These are phyloP conservation scores for Dalbergia cultrata DNA, from an alignment of 306 rosid species.

Conservation along the genomic window DNA sequence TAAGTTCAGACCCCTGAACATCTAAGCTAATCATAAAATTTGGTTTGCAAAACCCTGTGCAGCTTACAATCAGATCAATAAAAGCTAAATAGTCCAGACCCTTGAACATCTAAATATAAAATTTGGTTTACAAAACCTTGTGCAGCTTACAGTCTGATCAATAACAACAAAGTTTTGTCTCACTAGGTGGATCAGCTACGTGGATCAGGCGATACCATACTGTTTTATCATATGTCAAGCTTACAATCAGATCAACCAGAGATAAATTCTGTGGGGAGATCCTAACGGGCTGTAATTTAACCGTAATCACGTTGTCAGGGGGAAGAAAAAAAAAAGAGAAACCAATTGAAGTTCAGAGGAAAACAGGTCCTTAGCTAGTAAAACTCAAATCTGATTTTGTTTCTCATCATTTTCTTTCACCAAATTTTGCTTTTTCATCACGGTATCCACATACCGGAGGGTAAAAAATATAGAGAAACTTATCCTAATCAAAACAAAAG, in stretches of 20 bases:
- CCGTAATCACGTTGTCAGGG: background rate
- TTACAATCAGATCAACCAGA: conserved; percentile 12
- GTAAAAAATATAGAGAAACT: background rate
- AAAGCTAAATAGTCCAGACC: no score
- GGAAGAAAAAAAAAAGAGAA: background rate
- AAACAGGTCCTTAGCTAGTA: conserved; percentile 30
- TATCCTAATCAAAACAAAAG: conserved; percentile 20
- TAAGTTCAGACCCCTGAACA: conserved; percentile 24
- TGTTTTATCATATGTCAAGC: no score
- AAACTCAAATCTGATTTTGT: background rate
- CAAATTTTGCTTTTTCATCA: background rate
- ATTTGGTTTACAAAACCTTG: background rate
- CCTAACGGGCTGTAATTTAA: background rate
- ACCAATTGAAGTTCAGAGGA: conserved; percentile 9
- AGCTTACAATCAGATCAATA: background rate
- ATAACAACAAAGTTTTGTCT: no score
- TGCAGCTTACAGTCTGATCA: background rate
- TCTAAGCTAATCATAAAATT: background rate
- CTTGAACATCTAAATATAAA: background rate
- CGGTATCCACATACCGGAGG: background rate
- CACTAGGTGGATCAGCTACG: no score
- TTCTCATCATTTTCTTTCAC: conserved; percentile 17
- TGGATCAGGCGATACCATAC: no score
- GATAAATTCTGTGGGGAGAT: conserved; percentile 2
- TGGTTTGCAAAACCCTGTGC: conserved; percentile 1